These are phyloP conservation scores for Petrea volubilis DNA, from an alignment of 257 asterid genomes.

Conservation along the genomic window DNA sequence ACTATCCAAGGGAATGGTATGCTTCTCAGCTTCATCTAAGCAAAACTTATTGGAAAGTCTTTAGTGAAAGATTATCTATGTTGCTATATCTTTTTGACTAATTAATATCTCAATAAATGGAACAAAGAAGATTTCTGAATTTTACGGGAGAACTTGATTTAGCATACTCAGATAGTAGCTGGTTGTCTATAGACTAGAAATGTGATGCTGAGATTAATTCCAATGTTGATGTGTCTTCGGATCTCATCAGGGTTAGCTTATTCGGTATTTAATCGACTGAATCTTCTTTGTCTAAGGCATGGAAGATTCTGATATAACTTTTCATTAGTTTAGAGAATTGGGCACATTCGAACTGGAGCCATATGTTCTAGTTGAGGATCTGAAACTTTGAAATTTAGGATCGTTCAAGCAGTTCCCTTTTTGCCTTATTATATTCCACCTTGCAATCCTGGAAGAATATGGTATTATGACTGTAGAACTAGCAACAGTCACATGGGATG, in stretches of 20 bases:
- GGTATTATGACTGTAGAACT: background rate
- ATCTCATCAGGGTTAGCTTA: background rate
- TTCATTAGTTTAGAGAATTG: background rate
- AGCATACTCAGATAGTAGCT: background rate
- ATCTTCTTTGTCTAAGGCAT: background rate
- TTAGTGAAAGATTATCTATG: background rate
- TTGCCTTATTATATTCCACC: background rate
- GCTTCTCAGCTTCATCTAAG: conserved; percentile 20
- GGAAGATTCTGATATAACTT: background rate
- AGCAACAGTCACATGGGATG: background rate
- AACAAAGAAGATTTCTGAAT: background rate
- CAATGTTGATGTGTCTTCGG: background rate
- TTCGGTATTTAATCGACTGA: conserved; percentile 12
- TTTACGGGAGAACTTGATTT: background rate
- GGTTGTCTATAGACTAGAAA: background rate
- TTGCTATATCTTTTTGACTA: background rate
- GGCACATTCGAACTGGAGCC: background rate
- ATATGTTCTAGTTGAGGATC: conserved; percentile 9
- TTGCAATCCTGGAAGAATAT: background rate
- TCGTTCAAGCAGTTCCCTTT: background rate
- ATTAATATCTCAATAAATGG: background rate
- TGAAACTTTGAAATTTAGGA: background rate
- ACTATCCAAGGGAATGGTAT: conserved; percentile 97
- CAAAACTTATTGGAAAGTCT: conserved; percentile 10
- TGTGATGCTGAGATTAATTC: background rate